Evolutionary conservation across 2,329 filamentous ascomycete species (phyloP), one percentile per base, ranked within the genome.

Genomic region (Orbilia oligospora): DNA sequence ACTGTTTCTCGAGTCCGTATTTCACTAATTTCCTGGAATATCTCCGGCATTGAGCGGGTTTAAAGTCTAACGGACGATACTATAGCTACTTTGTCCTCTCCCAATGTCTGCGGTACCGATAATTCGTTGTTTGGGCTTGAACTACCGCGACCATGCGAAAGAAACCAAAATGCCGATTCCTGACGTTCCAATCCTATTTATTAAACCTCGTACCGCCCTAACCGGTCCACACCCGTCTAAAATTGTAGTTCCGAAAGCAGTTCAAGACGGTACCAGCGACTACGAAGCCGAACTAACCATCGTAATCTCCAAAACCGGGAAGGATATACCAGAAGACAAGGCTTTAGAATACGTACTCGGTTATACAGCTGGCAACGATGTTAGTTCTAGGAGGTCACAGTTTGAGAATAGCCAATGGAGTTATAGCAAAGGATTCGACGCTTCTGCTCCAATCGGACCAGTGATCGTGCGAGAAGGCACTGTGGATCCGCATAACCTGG

Each of bases 201-300:
- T 89, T 85, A 93, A 93, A 84, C 91, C 92, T 3, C 83, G 87
- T 5, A 92, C 91, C 1, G 86, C 91, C 0, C 86, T 93, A 24
- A 84, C 88, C 0, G 91, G 91, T 3, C 86, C 90, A 0, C 36
- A 77, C 49, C 73, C 73, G 5, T 48, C 58, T n/a, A 77, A 77
- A 64, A 91, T 93, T 66, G 91, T 91, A 1, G 86, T 95, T 41
- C 88, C 90, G 22, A 82, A 84, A 1, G 85, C 92, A 76, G 91
- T 91, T 0, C 92, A 93, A 84, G 87, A 86, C 58, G 85, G 86
- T n/a, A 90, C 90, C 0, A 85, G 93, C 18, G 92, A 94, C 84
- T 94, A 94, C 84, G 92, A 95, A 85, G 93, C 91, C 83, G 92
- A 95, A 85, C 87, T 95, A 5, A 91, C 93, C 14, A 87, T 90